Percentiles rank a stretch among this genome's conserved stretches.
These are phyloP conservation scores for Mytilinidion resinicola DNA, from an alignment of 495 filamentous ascomycete species.

Conservation along the genomic window DNA sequence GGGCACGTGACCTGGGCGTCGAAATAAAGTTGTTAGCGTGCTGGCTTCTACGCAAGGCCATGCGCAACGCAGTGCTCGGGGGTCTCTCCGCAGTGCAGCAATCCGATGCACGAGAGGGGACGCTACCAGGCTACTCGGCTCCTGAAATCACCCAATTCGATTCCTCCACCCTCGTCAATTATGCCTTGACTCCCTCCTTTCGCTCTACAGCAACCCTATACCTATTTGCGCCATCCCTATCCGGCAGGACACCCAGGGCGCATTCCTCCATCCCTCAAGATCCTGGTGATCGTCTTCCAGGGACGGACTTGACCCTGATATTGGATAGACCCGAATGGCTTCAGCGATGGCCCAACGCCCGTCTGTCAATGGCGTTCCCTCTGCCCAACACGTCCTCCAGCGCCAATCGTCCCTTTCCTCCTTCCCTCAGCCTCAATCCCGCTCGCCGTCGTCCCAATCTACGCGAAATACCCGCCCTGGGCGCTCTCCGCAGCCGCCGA, in stretches of 20 bases:
- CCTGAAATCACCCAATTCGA: too few relatives aligned
- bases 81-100: too few relatives aligned
- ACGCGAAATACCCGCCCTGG: constrained; percentile 40
- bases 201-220: neutral
- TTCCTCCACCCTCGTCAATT: too few relatives aligned
- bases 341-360: constrained; percentile 14
- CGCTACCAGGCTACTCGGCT: too few relatives aligned
- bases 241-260: neutral
- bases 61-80: too few relatives aligned
- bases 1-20: neutral
- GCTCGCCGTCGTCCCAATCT: constrained; percentile 50
- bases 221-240: neutral
- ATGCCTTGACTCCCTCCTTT: too few relatives aligned
- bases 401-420: constrained; percentile 54
- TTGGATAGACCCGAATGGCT: neutral
- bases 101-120: too few relatives aligned
- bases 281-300: neutral
- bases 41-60: too few relatives aligned
- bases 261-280: neutral
- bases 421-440: constrained; percentile 51
- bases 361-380: constrained; percentile 1
- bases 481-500: constrained; percentile 49
- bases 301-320: neutral
- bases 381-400: constrained; percentile 22
- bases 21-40: too few relatives aligned